Conservation (phyloP, 1,284 basidiomycete genomes). For the Phellinidium pouzarii region DNA sequence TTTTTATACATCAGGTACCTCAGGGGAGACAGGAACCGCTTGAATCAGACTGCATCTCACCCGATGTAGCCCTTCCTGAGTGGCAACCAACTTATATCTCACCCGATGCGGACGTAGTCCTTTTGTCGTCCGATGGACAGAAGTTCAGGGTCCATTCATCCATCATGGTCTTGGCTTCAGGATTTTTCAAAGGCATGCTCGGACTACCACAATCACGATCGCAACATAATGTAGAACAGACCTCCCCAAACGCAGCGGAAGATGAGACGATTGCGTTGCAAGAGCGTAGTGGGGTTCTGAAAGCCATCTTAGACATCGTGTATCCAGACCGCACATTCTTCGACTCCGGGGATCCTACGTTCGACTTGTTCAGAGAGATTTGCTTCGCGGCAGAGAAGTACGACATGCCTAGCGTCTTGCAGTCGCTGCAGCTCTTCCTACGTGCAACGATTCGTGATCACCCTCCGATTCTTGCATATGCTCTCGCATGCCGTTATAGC, state of each 20-base stretch:
- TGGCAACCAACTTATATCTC: too few relatives aligned
- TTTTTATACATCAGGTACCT: too few relatives aligned
- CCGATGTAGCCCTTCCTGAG: too few relatives aligned
- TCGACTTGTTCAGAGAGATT: slow-evolving; percentile 46
- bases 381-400: slow-evolving; percentile 61
- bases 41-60: too few relatives aligned
- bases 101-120: slow-evolving; percentile 42
- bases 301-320: slow-evolving; percentile 51
- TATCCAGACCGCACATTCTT: slow-evolving; percentile 43
- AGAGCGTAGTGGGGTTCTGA: slow-evolving; percentile 35
- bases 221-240: slow-evolving; percentile 14
- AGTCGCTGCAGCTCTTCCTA: slow-evolving; percentile 31
- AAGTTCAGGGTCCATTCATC: slow-evolving; percentile 52
- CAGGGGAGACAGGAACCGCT: too few relatives aligned
- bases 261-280: slow-evolving; percentile 15
- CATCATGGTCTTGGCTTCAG: slow-evolving; percentile 55
- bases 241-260: not conserved
- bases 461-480: slow-evolving; percentile 43
- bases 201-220: slow-evolving; percentile 44
- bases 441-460: slow-evolving; percentile 45
- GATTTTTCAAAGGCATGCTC: slow-evolving; percentile 55
- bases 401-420: slow-evolving; percentile 53
- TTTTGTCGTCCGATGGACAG: slow-evolving; percentile 37
- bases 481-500: slow-evolving; percentile 47
- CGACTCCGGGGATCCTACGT: slow-evolving; percentile 37